A percentile compares a stretch with the other conserved stretches of the same genome.
Evolutionary conservation across 2,329 filamentous ascomycete species (phyloP).

Genomic region (Myriangium duriaei): DNA sequence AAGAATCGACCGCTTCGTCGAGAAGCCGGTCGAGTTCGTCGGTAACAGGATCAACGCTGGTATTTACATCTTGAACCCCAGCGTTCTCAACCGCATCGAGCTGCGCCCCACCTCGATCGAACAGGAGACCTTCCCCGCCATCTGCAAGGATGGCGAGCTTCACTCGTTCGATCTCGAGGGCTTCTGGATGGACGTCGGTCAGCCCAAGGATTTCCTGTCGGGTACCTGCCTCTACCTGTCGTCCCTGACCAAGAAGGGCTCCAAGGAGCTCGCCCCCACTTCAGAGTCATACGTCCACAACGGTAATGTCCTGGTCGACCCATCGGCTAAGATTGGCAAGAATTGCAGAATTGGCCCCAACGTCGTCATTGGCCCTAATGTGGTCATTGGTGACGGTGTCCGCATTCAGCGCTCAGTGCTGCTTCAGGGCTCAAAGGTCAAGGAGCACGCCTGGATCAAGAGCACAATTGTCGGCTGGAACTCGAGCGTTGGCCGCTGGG

Average conservation of each 20-base stretch:
- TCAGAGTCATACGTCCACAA: conserved; percentile 74
- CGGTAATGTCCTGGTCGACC: conserved; percentile 91
- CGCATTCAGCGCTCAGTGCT: conserved; percentile 87
- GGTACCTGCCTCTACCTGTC: conserved; percentile 95
- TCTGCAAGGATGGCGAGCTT: conserved; percentile 76
- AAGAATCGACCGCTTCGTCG: conserved; percentile 94
- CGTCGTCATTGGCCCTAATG: conserved; percentile 86
- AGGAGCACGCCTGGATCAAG: conserved; percentile 99
- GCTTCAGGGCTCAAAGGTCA: conserved; percentile 80
- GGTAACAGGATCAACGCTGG: conserved; percentile 98
- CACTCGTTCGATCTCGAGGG: conserved; percentile 95
- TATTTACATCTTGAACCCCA: conserved; percentile 95
- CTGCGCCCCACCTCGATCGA: conserved; percentile 94
- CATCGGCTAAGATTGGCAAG: conserved; percentile 89
- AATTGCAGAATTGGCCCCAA: conserved; percentile 98
- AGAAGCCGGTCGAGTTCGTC: conserved; percentile 98
- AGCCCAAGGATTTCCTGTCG: conserved; percentile 95
- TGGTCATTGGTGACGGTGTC: conserved; percentile 86
- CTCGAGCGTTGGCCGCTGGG: conserved; percentile 90
- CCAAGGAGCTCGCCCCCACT: conserved; percentile 65
- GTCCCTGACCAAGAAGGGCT: conserved; percentile 78
- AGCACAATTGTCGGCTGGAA: conserved; percentile 98
- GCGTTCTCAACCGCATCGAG: conserved; percentile 81
- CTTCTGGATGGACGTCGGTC: conserved; percentile 99
- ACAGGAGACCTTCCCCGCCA: conserved; percentile 95